A percentile compares a stretch with the other conserved stretches of the same genome.
These are phyloP conservation scores for Fusarium clavum DNA, from an alignment of 2,329 filamentous ascomycete species.

Conservation along the genomic window DNA sequence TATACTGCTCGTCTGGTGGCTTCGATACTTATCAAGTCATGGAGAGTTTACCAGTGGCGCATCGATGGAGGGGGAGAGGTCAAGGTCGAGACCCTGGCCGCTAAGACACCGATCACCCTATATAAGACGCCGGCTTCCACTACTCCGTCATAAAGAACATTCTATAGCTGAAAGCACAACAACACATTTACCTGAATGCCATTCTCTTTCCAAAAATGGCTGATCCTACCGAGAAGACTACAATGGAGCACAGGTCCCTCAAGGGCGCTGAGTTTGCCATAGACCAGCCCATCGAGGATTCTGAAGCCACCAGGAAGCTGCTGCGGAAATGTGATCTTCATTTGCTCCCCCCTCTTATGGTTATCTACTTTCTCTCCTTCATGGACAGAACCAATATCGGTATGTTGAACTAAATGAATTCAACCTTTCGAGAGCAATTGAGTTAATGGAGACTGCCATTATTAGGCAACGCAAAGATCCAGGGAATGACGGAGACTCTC, in stretches of 20 bases:
- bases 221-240: background rate
- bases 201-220: background rate
- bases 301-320: background rate
- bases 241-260: background rate
- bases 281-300: background rate
- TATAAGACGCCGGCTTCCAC: background rate
- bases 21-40: background rate
- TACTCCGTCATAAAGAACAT: background rate
- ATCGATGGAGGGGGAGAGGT: background rate
- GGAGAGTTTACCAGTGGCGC: too few relatives aligned
- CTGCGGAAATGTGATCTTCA: slow-evolving; percentile 77
- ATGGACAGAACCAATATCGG: slow-evolving; percentile 47
- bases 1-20: background rate
- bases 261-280: background rate
- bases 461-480: slow-evolving; percentile 40
- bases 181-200: background rate
- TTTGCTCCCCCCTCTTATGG: slow-evolving; percentile 59
- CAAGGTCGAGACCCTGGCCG: background rate
- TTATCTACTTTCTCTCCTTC: slow-evolving; percentile 44
- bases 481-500: slow-evolving; percentile 44
- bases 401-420: fast-evolving
- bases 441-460: background rate
- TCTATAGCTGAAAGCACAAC: background rate
- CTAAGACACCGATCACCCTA: background rate
- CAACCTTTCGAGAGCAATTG: background rate